Base-by-base conservation (phyloP, 352 stramenopile species). In the Pythium utonaiense region DNA sequence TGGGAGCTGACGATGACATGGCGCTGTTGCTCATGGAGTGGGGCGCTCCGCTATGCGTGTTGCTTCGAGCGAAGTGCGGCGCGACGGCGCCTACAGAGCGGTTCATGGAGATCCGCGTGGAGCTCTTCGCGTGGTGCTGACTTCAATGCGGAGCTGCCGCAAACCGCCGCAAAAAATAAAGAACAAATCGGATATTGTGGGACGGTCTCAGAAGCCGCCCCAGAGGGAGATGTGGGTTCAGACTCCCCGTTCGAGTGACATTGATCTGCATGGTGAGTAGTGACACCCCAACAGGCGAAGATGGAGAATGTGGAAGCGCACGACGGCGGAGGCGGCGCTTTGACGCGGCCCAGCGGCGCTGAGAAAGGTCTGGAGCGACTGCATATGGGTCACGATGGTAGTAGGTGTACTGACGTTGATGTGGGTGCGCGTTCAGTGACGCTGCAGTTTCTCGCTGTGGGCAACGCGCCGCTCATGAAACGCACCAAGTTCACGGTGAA, bases 401-500 rank as follows among this genome's bases (percentile, higher is more conserved):
- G 17, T 19, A n/a, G n/a, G n/a, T n/a, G n/a, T n/a, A n/a, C n/a
- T n/a, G 40, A 19, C 12, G 19, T 12, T 47, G 0, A 47, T 27
- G 40, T 5, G 3, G 40, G 14, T 47, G 38, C 22, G 40, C 27
- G 40, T 53, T n/a, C 34, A 94, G 85, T 94, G 50, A 94, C 80
- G 53, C 64, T 94, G 61, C 85, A 94, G 68, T 95, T 95, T 55
- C 75, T 90, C 16, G 85, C 83, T 1, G 81, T 88, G 56, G 85
- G 83, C 41, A 92, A 77, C 44, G 85, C 83, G 36, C 83, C 83
- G 54, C 73, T 95, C 22, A 91, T 95, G 82, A 92, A 95, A 68
- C 81, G 83, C 51, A 95, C 77, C 60, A 95, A 95, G 68, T 95
- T 95, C 58, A 95, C 83, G 2, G 83, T 93, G 27, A 88, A 79